Conservation (phyloP, 1,284 basidiomycete genomes). For the Cutaneotrichosporon arboriforme region DNA sequence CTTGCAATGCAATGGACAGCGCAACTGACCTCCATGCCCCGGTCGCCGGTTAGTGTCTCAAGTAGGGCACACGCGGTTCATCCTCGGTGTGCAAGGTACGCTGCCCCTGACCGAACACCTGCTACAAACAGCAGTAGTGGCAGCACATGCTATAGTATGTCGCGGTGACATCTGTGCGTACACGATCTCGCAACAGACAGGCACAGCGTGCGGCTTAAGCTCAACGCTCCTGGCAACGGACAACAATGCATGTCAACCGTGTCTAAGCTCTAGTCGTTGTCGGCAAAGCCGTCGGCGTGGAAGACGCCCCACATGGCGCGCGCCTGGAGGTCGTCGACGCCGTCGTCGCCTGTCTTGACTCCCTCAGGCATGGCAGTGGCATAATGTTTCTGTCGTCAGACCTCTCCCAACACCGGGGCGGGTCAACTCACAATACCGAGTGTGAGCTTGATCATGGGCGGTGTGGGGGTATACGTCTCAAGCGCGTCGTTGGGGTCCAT, state of each 20-base stretch:
- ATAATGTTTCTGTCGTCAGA: constrained; percentile 35
- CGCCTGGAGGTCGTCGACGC: constrained; percentile 53
- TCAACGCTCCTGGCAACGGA: background rate
- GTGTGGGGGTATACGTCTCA: constrained; percentile 56
- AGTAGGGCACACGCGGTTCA: no score
- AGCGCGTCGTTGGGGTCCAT: constrained; percentile 42
- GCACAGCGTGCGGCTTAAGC: no score
- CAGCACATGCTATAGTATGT: no score
- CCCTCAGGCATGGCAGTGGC: constrained; percentile 52
- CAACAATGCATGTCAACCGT: background rate
- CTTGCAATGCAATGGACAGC: no score
- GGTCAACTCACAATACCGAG: constrained; percentile 52
- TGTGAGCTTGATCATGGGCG: constrained; percentile 65
- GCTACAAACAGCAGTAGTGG: no score
- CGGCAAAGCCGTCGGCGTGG: constrained; percentile 6
- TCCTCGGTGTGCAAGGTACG: no score
- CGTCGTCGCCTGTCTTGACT: constrained; percentile 52
- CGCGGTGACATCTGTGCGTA: no score
- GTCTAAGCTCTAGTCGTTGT: constrained; percentile 10
- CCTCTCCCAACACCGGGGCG: no score
- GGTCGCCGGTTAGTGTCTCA: no score
- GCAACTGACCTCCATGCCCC: no score
- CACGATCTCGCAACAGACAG: no score
- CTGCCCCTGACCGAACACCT: no score
- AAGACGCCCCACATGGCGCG: constrained; percentile 49